Conservation (phyloP, 768 basidiomycete genomes). For the Suillus bovinus region DNA sequence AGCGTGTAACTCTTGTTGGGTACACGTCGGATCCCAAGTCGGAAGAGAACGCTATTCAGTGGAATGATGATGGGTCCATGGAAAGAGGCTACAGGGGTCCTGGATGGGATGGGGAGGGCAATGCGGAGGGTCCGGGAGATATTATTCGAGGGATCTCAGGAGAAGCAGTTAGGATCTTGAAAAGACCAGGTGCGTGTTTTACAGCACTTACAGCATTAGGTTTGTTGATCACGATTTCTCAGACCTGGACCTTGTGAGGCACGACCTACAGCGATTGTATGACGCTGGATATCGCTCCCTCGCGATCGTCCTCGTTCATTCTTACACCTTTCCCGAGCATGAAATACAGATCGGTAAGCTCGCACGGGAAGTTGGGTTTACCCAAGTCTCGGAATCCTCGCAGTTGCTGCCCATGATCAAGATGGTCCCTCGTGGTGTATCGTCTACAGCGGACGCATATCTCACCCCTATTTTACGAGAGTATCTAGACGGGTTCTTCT, state of each 20-base stretch:
- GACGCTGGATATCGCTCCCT: slow-evolving; percentile 84
- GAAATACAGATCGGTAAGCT: slow-evolving; percentile 71
- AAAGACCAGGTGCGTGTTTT: slow-evolving; percentile 56
- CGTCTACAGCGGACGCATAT: slow-evolving; percentile 93
- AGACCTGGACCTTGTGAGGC: slow-evolving; percentile 56
- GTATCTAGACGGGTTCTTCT: slow-evolving; percentile 91
- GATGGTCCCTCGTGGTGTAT: slow-evolving; percentile 90
- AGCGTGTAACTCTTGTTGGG: slow-evolving; percentile 92
- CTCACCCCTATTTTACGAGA: slow-evolving; percentile 84
- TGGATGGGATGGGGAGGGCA: slow-evolving; percentile 70
- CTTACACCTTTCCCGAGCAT: slow-evolving; percentile 89
- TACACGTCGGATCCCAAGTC: slow-evolving; percentile 88
- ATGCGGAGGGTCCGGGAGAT: slow-evolving; percentile 78
- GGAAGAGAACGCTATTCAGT: slow-evolving; percentile 74
- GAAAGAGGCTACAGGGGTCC: slow-evolving; percentile 69
- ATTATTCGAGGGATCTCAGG: slow-evolving; percentile 83
- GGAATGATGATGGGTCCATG: slow-evolving; percentile 70
- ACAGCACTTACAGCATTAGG: slow-evolving; percentile 11
- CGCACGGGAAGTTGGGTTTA: slow-evolving; percentile 83
- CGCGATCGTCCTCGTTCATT: slow-evolving; percentile 89
- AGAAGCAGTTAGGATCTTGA: slow-evolving; percentile 84
- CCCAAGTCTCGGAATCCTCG: slow-evolving; percentile 85
- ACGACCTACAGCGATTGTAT: slow-evolving; percentile 70
- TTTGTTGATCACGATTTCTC: slow-evolving; percentile 7
- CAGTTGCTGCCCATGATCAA: slow-evolving; percentile 93